Percentiles rank a stretch among this genome's conserved stretches.
These are phyloP conservation scores for Hibiscus trionum DNA, from an alignment of 345 rosid species.

Conservation along the genomic window DNA sequence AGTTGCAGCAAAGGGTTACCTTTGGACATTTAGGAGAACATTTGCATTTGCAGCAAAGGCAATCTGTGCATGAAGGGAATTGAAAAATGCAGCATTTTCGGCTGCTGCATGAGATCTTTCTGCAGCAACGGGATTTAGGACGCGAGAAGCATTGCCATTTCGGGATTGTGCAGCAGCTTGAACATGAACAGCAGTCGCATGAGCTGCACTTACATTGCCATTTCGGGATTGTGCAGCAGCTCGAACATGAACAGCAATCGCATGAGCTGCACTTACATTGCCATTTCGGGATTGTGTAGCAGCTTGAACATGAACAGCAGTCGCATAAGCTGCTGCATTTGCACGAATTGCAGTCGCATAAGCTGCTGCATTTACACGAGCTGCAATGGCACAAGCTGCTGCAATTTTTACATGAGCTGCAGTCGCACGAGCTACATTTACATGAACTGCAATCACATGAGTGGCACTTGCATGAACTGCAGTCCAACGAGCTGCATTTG, in stretches of 20 bases:
- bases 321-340: not conserved
- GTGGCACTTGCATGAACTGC: not conserved
- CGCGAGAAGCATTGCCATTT: slow-evolving; percentile 34
- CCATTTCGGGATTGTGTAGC: slow-evolving; percentile 34
- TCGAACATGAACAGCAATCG: not conserved
- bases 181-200: not conserved
- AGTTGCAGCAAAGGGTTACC: slow-evolving; percentile 32
- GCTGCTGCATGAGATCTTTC: slow-evolving; percentile 24
- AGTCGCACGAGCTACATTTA: not conserved
- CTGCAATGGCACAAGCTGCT: not conserved
- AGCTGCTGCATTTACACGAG: not conserved
- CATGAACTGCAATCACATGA: not conserved
- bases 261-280: not conserved
- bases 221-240: not conserved
- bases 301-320: not conserved
- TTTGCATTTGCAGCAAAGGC: slow-evolving; percentile 40
- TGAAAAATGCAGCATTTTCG: slow-evolving; percentile 36
- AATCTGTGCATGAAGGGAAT: slow-evolving; percentile 38
- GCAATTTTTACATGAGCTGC: not conserved
- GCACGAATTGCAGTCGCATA: not conserved
- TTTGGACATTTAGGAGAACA: slow-evolving; percentile 55
- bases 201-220: not conserved
- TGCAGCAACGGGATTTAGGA: slow-evolving; percentile 40
- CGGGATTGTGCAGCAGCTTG: slow-evolving; percentile 26
- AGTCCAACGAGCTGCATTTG: not conserved